Evolutionary conservation across 1,284 basidiomycete genomes (phyloP).

Genomic region (Psilocybe mexicana): DNA sequence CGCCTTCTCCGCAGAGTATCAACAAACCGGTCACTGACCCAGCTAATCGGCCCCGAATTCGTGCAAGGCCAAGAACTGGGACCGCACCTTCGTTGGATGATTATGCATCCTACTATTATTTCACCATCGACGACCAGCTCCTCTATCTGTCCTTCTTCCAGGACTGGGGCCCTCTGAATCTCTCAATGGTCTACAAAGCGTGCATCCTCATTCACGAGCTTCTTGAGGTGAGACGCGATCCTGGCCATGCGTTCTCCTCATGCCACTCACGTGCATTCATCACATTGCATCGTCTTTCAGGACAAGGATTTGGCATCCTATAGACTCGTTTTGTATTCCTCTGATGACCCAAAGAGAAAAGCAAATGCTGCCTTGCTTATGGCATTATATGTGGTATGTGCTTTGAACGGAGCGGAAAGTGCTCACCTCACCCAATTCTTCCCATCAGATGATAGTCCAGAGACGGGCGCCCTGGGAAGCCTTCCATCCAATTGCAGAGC

Average conservation of each 20-base stretch:
- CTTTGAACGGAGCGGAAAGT: neutral
- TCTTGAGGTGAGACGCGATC: constrained; percentile 61
- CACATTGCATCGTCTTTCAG: constrained; percentile 38
- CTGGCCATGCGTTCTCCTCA: constrained; percentile 30
- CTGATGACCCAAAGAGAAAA: constrained; percentile 82
- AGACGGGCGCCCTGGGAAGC: constrained; percentile 93
- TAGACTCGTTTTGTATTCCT: constrained; percentile 88
- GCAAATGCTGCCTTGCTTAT: constrained; percentile 93
- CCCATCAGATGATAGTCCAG: constrained; percentile 87
- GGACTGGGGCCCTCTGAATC: constrained; percentile 94
- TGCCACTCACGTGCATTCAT: constrained; percentile 37
- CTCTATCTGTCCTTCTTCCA: constrained; percentile 93
- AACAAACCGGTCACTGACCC: constrained; percentile 56
- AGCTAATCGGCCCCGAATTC: constrained; percentile 56
- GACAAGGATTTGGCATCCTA: constrained; percentile 68
- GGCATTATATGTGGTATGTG: constrained; percentile 84
- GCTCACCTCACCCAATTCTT: constrained; percentile 14
- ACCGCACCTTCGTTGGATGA: constrained; percentile 66
- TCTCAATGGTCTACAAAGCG: constrained; percentile 91
- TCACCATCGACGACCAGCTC: constrained; percentile 89
- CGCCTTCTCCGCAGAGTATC: constrained; percentile 60
- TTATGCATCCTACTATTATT: constrained; percentile 76
- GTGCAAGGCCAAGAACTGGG: constrained; percentile 55
- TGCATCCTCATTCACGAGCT: constrained; percentile 92
- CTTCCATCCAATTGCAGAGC: constrained; percentile 86